Conservation (phyloP, 2,329 filamentous ascomycete genomes). For the Polytolypa hystricis region DNA sequence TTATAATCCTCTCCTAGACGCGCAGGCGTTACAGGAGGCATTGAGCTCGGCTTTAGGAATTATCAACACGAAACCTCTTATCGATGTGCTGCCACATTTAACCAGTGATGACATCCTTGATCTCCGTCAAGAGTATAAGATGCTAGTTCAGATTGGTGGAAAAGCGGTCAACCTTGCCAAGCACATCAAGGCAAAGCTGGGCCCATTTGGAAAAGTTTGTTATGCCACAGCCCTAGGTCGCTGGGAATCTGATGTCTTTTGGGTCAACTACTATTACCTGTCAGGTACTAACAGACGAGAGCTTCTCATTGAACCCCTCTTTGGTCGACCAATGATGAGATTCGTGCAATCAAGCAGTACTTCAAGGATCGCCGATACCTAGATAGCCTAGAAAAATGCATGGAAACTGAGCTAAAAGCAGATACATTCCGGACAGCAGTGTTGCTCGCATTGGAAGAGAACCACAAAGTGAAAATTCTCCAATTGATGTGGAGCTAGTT, state of each 20-base stretch:
- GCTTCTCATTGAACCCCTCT: conserved; percentile 82
- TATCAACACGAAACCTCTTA: conserved; percentile 58
- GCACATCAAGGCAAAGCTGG: conserved; percentile 37
- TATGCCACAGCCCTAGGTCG: conserved; percentile 80
- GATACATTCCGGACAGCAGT: conserved; percentile 94
- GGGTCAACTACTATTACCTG: conserved; percentile 98
- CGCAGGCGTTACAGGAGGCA: too few species aligned
- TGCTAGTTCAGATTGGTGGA: conserved; percentile 57
- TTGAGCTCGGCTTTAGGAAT: too few species aligned
- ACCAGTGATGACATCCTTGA: conserved; percentile 81
- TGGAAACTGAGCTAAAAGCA: conserved; percentile 84
- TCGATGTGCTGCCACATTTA: conserved; percentile 72
- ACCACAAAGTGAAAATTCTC: conserved; percentile 70
- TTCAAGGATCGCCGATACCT: conserved; percentile 89
- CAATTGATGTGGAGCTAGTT: conserved; percentile 50
- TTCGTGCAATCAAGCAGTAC: conserved; percentile 70
- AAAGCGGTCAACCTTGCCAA: conserved; percentile 42
- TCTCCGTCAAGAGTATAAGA: conserved; percentile 82
- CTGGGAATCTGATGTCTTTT: conserved; percentile 92
- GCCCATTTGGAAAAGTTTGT: conserved; percentile 74
- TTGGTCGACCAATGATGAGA: conserved; percentile 81
- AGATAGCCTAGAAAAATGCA: conserved; percentile 69
- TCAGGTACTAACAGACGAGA: conserved; percentile 73
- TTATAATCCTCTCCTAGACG: too few species aligned
- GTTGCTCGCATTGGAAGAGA: conserved; percentile 69